Evolutionary conservation across 2,329 filamentous ascomycete genomes (phyloP).

Genomic region (Didymella sp.): DNA sequence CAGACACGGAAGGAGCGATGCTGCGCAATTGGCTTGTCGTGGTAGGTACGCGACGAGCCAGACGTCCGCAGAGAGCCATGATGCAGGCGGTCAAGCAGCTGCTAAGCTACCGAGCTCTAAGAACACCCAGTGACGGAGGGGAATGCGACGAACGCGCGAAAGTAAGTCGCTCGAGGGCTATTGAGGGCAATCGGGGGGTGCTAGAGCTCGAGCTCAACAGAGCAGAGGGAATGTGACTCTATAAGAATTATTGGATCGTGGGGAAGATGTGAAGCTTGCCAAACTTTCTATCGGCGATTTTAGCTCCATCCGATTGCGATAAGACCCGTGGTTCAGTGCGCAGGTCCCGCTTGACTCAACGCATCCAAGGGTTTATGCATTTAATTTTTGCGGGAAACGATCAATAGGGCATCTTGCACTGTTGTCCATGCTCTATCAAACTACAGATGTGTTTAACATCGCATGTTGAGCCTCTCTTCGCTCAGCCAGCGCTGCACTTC

Average conservation of each 20-base stretch:
- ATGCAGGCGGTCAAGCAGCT: conserved; percentile 41
- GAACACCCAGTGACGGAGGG: conserved; percentile 22
- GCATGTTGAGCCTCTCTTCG: neutral
- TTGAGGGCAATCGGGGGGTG: conserved; percentile 39
- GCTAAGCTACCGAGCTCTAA: conserved; percentile 44
- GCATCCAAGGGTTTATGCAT: conserved; percentile 9
- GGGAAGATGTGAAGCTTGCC: conserved; percentile 42
- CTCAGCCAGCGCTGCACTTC: conserved; percentile 3
- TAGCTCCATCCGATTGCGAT: conserved; percentile 40
- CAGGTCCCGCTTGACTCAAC: conserved; percentile 18
- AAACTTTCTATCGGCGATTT: conserved; percentile 41
- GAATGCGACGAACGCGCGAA: conserved; percentile 29
- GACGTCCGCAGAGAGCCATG: conserved; percentile 53
- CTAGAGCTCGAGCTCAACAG: conserved; percentile 40
- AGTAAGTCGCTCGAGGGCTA: conserved; percentile 28
- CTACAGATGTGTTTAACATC: neutral
- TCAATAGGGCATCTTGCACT: neutral
- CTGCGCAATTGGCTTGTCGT: conserved; percentile 44
- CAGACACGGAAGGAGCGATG: conserved; percentile 36
- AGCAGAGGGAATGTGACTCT: conserved; percentile 39
- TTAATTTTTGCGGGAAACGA: neutral
- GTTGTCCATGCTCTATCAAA: neutral
- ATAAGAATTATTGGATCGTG: conserved; percentile 41
- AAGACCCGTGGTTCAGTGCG: conserved; percentile 20
- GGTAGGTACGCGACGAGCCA: conserved; percentile 51